phyloP scores from a whole-genome alignment of 129 eudicot species.

The Apium graveolens region DNA sequence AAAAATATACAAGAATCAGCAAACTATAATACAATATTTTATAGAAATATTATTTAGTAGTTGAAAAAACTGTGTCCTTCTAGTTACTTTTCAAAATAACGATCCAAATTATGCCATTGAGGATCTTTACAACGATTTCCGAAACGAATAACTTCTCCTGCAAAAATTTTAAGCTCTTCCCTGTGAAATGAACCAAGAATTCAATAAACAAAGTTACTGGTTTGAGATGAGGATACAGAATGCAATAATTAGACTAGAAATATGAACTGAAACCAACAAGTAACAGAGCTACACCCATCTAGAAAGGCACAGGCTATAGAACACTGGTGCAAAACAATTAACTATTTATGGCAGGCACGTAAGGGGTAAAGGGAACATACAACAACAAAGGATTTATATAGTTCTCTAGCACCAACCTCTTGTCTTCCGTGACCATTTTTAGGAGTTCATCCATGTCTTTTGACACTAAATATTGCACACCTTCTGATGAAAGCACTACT shows the following conservation, averaged over 20 bases:
- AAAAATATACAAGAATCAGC: conserved; percentile 7
- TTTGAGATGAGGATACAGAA: background rate
- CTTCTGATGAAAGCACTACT: conserved; percentile 63
- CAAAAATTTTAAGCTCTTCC: conserved; percentile 62
- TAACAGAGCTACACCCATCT: background rate
- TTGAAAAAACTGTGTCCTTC: background rate
- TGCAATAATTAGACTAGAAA: background rate
- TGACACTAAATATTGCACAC: conserved; percentile 69
- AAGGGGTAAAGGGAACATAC: background rate
- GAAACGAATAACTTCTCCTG: conserved; percentile 81
- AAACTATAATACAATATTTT: background rate
- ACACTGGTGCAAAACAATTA: background rate
- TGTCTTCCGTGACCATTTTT: conserved; percentile 65
- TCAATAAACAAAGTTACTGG: conserved; percentile 1
- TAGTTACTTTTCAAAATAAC: conserved; percentile 78
- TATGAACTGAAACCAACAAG: background rate
- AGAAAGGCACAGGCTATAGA: background rate
- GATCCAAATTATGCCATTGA: conserved; percentile 97
- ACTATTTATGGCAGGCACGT: background rate
- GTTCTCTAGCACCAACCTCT: conserved; percentile 41
- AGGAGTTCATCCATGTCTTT: conserved; percentile 65
- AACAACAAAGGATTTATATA: background rate
- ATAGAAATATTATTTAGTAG: conserved; percentile 4
- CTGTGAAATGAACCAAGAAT: conserved; percentile 28
- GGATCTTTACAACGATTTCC: conserved; percentile 96